Percentiles rank a stretch among this genome's conserved stretches.
phyloP scores from a whole-genome alignment of 2,329 filamentous ascomycete species.

The Ceratocystis harringtonii region DNA sequence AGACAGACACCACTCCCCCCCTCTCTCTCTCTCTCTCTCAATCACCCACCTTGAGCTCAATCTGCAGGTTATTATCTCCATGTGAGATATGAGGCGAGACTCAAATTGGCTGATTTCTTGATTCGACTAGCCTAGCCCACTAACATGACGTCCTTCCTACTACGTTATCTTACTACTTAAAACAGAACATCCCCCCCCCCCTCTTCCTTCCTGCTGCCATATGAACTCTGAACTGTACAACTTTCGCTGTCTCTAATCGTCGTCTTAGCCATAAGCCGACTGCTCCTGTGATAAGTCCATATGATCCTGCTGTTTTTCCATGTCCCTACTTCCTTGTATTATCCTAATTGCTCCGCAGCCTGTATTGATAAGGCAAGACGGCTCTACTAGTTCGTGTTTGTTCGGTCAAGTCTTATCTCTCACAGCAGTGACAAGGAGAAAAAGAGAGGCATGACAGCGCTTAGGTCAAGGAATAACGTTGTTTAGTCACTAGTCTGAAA shows the following conservation, averaged over 20 bases:
- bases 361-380: neutral
- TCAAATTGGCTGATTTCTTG: neutral
- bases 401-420: constrained; percentile 4
- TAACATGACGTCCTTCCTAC: neutral
- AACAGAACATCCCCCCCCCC: neutral
- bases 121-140: neutral
- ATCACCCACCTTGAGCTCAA: neutral
- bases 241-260: neutral
- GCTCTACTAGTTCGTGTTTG: neutral
- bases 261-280: neutral
- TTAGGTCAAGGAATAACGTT: neutral
- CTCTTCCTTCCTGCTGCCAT: neutral
- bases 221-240: neutral
- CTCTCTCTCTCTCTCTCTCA: too few relatives aligned
- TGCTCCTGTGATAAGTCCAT: too few relatives aligned
- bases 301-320: too few relatives aligned
- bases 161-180: neutral
- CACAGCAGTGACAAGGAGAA: neutral
- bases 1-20: neutral
- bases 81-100: neutral
- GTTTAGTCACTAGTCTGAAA: neutral
- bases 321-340: too few relatives aligned
- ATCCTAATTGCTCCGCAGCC: too few relatives aligned
- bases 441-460: neutral
- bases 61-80: neutral